A percentile compares a stretch with the other conserved stretches of the same genome.
phyloP scores from a whole-genome alignment of 345 rosid genomes.

The Populus nigra region DNA sequence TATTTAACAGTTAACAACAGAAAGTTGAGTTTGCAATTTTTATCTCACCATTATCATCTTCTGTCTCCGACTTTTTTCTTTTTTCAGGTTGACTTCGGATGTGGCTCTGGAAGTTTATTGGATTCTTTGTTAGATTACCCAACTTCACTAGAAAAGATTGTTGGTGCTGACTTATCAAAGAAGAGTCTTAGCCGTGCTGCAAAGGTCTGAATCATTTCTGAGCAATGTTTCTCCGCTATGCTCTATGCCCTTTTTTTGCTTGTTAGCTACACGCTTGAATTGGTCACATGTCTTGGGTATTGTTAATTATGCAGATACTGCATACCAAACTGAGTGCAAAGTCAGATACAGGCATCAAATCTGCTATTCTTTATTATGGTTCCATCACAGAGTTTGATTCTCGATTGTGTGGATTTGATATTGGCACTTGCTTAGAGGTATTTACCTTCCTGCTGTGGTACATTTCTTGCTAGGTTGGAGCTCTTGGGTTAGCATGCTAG shows the following conservation, averaged over 20 bases:
- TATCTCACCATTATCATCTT: background rate
- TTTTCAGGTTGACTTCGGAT: conserved; percentile 83
- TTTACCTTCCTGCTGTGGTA: background rate
- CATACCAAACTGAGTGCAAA: conserved; percentile 62
- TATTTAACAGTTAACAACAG: background rate
- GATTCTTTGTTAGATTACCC: conserved; percentile 75
- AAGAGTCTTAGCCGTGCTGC: conserved; percentile 89
- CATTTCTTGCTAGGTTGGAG: background rate
- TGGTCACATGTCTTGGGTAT: background rate
- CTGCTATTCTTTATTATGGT: conserved; percentile 79
- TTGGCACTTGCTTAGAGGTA: conserved; percentile 96
- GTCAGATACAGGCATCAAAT: conserved; percentile 41
- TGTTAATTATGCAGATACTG: conserved; percentile 57
- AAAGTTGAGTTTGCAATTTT: conserved; percentile 8
- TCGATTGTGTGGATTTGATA: conserved; percentile 63
- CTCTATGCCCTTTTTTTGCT: background rate
- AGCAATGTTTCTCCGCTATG: background rate
- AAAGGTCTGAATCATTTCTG: conserved; percentile 47
- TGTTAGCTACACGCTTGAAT: background rate
- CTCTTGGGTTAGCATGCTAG: no score
- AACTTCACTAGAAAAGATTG: conserved; percentile 62
- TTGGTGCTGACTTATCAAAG: conserved; percentile 77
- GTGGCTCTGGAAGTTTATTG: conserved; percentile 89
- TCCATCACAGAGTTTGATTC: conserved; percentile 73
- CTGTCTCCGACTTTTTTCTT: conserved; percentile 1